Evolutionary conservation across 1,284 basidiomycete species (phyloP).

Genomic region (Ganoderma resinaceum): DNA sequence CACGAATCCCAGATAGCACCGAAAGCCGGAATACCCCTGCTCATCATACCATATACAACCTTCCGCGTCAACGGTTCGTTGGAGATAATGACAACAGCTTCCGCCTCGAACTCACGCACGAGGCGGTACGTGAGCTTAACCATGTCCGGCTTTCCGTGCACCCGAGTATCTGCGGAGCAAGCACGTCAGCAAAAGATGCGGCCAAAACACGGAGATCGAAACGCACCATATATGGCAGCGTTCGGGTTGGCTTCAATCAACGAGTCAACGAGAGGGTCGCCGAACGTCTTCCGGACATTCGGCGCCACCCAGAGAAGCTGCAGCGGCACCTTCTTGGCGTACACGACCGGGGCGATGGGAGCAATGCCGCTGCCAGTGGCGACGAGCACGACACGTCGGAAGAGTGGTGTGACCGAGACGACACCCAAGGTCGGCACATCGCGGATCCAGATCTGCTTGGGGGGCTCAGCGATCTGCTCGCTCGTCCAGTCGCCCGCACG

Average conservation of each 20-base stretch:
- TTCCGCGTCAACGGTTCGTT: slow-evolving; percentile 64
- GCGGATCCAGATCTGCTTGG: slow-evolving; percentile 59
- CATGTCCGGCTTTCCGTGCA: slow-evolving; percentile 66
- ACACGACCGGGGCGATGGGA: slow-evolving; percentile 59
- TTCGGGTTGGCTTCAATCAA: slow-evolving; percentile 57
- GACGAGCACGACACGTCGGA: slow-evolving; percentile 63
- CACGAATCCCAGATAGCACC: slow-evolving; percentile 63
- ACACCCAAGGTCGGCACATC: slow-evolving; percentile 63
- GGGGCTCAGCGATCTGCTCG: slow-evolving; percentile 56
- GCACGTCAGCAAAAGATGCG: slow-evolving; percentile 1
- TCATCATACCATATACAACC: slow-evolving; percentile 66
- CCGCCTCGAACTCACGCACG: slow-evolving; percentile 63
- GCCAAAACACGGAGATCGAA: not conserved
- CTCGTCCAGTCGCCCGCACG: slow-evolving; percentile 66
- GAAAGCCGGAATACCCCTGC: slow-evolving; percentile 63
- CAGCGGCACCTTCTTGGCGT: slow-evolving; percentile 55
- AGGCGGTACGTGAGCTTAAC: slow-evolving; percentile 61
- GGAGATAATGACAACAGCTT: slow-evolving; percentile 66
- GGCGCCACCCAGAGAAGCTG: slow-evolving; percentile 65
- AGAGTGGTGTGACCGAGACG: slow-evolving; percentile 59
- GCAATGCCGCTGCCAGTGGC: slow-evolving; percentile 67
- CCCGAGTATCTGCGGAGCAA: slow-evolving; percentile 52
- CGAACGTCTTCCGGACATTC: slow-evolving; percentile 63
- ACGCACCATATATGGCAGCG: slow-evolving; percentile 60
- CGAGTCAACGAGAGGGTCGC: slow-evolving; percentile 59